Base-by-base conservation (phyloP, 2,329 filamentous ascomycete species). In the Gnomoniopsis smithogilvyi region DNA sequence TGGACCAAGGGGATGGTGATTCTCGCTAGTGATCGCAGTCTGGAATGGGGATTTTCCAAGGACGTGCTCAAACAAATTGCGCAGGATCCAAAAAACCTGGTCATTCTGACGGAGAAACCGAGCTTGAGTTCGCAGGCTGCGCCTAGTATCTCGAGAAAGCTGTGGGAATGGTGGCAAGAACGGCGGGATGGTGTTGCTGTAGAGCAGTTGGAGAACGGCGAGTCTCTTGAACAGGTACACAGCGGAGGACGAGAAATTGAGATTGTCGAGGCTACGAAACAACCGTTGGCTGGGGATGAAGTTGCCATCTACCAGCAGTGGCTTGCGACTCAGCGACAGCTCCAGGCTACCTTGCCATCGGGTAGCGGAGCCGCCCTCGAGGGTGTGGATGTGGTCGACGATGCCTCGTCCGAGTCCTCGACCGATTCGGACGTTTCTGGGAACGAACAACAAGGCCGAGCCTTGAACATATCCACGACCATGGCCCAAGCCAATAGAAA, bases 1-100 rank as follows among this genome's bases (percentile, higher is more conserved):
- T 69, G 75, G 61, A 67, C 78, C 6, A 68, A 73, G 43, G 85
- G 85, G 6, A 84, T 87, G 55, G 92, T 99, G 17, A 95, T 99
- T 54, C 79, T 99, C 58, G 93, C 95, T 2, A 97, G 92, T 66
- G 94, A 98, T 70, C 84, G 87, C 3, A 96, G 91, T 33, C 76
- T 98, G 21, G 92, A 96, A 67, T 99, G 95, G 95, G 95, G 95
- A 0, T 96, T 96, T 68, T 96, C 95, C 0, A 91, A 89, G 67
- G 87, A 94, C 55, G 80, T 93, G 0, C 76, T 99, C 51, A 86
- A 84, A 63, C 81, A 82, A 11, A 80, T 99, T 57, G 92, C 92
- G 0, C 81, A 84, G 60, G 90, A 96, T 64, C 78, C 88, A 1
- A 86, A 87, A 46, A 99, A 97, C 70, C 77, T 98, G 49, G 83